Evolutionary conservation across 495 filamentous ascomycete genomes (phyloP).

Genomic region (Penicillium subrubescens): DNA sequence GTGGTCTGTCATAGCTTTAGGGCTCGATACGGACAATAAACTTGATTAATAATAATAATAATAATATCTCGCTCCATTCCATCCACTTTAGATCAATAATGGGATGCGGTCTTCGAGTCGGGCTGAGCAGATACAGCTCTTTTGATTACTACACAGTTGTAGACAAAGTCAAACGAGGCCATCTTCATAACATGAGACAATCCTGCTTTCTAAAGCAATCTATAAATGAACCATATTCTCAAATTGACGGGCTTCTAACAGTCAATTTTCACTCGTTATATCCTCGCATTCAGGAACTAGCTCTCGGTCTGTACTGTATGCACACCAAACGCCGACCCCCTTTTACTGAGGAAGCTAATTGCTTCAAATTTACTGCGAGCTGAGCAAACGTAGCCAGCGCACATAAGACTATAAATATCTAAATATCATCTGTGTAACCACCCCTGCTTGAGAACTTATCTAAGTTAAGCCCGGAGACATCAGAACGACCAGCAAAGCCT

Average conservation of each 20-base stretch:
- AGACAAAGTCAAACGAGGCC: too few relatives aligned
- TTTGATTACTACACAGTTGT: too few relatives aligned
- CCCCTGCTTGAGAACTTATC: neutral
- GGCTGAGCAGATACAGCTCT: too few relatives aligned
- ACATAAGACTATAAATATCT: neutral
- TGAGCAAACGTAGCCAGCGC: neutral
- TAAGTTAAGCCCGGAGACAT: neutral
- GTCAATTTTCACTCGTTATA: neutral
- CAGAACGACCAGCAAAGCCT: neutral
- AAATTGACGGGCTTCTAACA: neutral
- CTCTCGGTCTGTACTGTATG: neutral
- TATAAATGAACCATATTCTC: neutral
- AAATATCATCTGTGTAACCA: neutral
- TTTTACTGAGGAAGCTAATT: neutral
- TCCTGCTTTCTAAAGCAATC: too few relatives aligned
- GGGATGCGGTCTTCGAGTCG: too few relatives aligned
- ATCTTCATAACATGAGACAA: too few relatives aligned
- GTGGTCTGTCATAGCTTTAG: too few relatives aligned
- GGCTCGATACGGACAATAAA: too few relatives aligned
- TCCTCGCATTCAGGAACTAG: too few relatives aligned
- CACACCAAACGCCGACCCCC: neutral
- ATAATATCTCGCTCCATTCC: too few relatives aligned
- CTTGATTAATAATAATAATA: too few relatives aligned
- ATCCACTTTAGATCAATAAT: too few relatives aligned
- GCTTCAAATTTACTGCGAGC: constrained; percentile 1